A percentile compares a stretch with the other conserved stretches of the same genome.
These are phyloP conservation scores for Pneumocystis canis DNA, from an alignment of 1,139 yeast genomes.

Conservation along the genomic window DNA sequence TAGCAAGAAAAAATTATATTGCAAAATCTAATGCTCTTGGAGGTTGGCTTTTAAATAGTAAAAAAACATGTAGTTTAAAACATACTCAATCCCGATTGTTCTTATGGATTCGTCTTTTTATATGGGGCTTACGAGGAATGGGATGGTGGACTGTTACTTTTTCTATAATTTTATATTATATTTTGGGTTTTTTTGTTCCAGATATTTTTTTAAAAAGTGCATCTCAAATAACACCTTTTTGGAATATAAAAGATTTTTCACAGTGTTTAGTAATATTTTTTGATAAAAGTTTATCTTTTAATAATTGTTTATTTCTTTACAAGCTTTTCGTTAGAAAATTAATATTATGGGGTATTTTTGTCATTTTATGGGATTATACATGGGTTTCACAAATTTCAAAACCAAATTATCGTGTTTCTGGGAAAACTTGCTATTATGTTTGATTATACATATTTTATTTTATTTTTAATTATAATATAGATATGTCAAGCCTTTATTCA, in stretches of 20 bases:
- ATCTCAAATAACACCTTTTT: neutral
- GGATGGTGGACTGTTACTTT: conserved; percentile 12
- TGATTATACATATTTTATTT: neutral
- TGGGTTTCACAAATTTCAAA: neutral
- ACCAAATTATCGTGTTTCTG: neutral
- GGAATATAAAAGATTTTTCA: neutral
- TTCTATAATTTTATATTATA: conserved; percentile 6
- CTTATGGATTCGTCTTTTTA: neutral
- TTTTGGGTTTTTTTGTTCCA: conserved; percentile 6
- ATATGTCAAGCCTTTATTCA: neutral
- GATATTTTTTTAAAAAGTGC: neutral
- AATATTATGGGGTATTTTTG: neutral
- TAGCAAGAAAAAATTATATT: conserved; percentile 14
- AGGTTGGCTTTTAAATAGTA: conserved; percentile 8
- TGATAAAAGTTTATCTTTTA: neutral
- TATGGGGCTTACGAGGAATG: conserved; percentile 14
- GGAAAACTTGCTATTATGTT: neutral
- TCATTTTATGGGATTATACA: neutral
- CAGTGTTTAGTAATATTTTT: neutral
- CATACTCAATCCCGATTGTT: neutral
- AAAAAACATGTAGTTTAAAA: neutral
- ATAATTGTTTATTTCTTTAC: neutral
- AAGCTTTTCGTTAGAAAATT: neutral
- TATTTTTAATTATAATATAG: neutral
- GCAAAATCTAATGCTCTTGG: conserved; percentile 16